Evolutionary conservation across 208 protist species (phyloP), one percentile per base, ranked within the genome.

Genomic region (Leptomonas seymouri): DNA sequence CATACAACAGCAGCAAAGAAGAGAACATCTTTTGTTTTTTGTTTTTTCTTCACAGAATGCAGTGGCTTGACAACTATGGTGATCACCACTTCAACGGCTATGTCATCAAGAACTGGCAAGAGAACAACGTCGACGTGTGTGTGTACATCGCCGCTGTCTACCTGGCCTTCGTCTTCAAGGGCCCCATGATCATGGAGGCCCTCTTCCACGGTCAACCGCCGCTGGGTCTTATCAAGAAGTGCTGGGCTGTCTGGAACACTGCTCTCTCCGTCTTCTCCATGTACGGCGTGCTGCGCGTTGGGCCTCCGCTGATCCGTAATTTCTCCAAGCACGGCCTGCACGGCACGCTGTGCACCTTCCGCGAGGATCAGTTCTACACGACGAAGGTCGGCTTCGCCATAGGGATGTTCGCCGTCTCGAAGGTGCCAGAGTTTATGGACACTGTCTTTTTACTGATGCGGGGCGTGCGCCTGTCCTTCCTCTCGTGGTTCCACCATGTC

Each of bases 401-500:
- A 5, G 84, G 74, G 25, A 71, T 93, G 64, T 97, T 95, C 63
- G 68, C 87, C 57, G 76, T 94, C 63, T 93, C 86, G 28, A 97
- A 97, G 60, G 68, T 91, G 42, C 92, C 92, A 3, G 92, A 97
- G 75, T 89, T 97, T 59, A 71, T 90, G 39, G 88, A 93, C 81
- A 97, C 92, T 8, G 73, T 86, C 49, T 97, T 97, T 54, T 77
- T 97, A 16, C 70, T 97, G 9, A 70, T 94, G 71, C 80, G 42
- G 18, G 84, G 84, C 30, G 89, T 95, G 79, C 72, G 81, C 25
- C 71, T 95, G 34, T 82, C 86, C 23, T 97, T 97, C 78, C 69
- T 94, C 31, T 86, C 88, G 34, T 97, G 92, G 90, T 97, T 93
- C 60, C 96, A 98, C 81, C 96, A 98, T 86, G 82, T 93, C 21